These are phyloP conservation scores for Stagonosporopsis vannaccii DNA, from an alignment of 2,329 filamentous ascomycete species.

Conservation along the genomic window DNA sequence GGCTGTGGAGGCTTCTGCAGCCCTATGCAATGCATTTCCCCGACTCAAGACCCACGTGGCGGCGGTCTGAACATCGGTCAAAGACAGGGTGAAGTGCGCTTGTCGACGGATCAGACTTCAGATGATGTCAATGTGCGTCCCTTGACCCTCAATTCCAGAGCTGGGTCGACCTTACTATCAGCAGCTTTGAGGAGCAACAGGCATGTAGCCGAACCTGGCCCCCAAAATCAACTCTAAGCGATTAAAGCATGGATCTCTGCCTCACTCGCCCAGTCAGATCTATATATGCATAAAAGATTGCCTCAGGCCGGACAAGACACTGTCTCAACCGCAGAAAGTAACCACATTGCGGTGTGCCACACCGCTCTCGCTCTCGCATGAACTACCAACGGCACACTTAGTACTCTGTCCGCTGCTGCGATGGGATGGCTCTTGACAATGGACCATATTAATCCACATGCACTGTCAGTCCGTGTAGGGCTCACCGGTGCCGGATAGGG, in stretches of 20 bases:
- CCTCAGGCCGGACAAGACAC: neutral
- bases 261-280: conserved; percentile 4
- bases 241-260: neutral
- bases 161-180: neutral
- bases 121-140: neutral
- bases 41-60: conserved; percentile 13
- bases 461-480: neutral
- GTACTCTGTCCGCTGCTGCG: neutral
- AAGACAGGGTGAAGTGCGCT: neutral
- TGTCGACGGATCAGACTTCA: neutral
- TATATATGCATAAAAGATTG: neutral
- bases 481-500: conserved; percentile 12
- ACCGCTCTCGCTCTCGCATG: neutral
- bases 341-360: conserved; percentile 13
- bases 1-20: conserved; percentile 7
- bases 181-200: neutral
- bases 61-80: conserved; percentile 8
- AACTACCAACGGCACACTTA: neutral
- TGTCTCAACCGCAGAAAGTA: conserved; percentile 1
- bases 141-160: neutral
- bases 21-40: conserved; percentile 18
- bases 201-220: neutral
- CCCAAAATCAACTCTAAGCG: neutral
- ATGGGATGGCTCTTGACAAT: neutral
- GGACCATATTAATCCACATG: neutral